Percentiles rank a stretch among this genome's conserved stretches.
These are phyloP conservation scores for Gigaspora rosea DNA, from an alignment of 192 early-diverging fungal species.

Conservation along the genomic window DNA sequence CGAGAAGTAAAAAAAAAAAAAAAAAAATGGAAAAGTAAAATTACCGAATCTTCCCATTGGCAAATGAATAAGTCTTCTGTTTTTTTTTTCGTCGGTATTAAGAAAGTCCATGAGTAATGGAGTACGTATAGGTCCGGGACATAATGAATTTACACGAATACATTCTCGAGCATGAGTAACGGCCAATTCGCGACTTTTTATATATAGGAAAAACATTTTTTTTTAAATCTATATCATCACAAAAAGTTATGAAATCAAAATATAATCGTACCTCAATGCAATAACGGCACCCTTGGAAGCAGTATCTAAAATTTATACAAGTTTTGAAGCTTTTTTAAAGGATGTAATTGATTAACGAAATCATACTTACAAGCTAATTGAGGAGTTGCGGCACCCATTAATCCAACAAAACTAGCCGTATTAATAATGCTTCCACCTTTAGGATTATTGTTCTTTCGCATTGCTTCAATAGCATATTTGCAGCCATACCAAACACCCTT, in stretches of 20 bases:
- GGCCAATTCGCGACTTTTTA: conserved; percentile 69
- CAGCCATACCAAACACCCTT: conserved; percentile 91
- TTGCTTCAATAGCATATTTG: conserved; percentile 76
- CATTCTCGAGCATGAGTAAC: conserved; percentile 84
- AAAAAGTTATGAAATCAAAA: too few species aligned
- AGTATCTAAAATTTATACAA: conserved; percentile 55
- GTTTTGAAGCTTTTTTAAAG: not conserved
- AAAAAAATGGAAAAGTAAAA: conserved; percentile 1
- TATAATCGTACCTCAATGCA: conserved; percentile 64
- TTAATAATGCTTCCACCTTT: conserved; percentile 83
- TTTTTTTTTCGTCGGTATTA: conserved; percentile 82
- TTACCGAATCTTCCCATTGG: conserved; percentile 83
- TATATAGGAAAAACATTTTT: not conserved
- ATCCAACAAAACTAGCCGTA: conserved; percentile 80
- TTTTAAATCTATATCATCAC: too few species aligned
- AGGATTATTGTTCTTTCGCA: conserved; percentile 43
- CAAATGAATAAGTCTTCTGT: conserved; percentile 74
- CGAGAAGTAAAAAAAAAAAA: not conserved
- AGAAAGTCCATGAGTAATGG: conserved; percentile 83
- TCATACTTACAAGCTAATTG: conserved; percentile 74
- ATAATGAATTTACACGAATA: conserved; percentile 81
- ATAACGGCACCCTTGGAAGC: conserved; percentile 88
- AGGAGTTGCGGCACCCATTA: conserved; percentile 80
- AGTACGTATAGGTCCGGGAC: conserved; percentile 79
- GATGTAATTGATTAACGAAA: not conserved